Base-by-base conservation (phyloP, 805 yeast species). In the Metschnikowia rubicola region DNA sequence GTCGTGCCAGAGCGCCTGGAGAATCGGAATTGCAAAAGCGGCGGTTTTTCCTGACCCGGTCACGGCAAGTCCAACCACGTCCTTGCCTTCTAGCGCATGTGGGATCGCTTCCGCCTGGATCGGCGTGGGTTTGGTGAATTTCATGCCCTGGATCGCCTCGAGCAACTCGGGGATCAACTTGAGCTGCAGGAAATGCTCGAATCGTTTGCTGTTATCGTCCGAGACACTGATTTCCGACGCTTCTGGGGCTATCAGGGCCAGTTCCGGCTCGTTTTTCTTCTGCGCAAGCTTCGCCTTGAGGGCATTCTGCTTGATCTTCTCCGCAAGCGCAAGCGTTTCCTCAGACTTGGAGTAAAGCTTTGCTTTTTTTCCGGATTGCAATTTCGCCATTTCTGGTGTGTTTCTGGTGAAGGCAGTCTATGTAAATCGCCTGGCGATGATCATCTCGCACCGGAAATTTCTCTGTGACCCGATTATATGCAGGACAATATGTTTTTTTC, bases 41-140 rank as follows among this genome's bases (percentile, higher is more conserved):
- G 98, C 99, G 0, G 99, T 94, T 67, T 92, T 92, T 54, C 99
- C 99, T 4, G 97, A 88, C 38, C 99, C 99, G 0, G 99, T 92
- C 62, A 92, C 97, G 0, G 99, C 99, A 52, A 92, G 77, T 11
- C 99, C 99, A 61, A 92, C 90, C 39, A 92, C 84, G 68, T 92
- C 99, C 54, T 89, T 81, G 3, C 97, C 97, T 55, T 85, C 81
- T 15, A 94, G 68, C 3, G 96, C 97, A 55, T 86, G 86, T 1
- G 98, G 98, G 52, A 92, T 86, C 10, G 97, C 80, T 65, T 88
- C 89, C 8, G 84, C 79, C 70, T 92, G 99, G 65, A 92, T 94
- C 10, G 98, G 96, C 0, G 98, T 91, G 36, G 99, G 98, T 55
- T 77, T 81, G 13, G 79, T 73, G 66, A 76, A 94, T 47, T 88